Conservation (phyloP, 1,284 basidiomycete species). For the Veloporphyrellus conicus region DNA sequence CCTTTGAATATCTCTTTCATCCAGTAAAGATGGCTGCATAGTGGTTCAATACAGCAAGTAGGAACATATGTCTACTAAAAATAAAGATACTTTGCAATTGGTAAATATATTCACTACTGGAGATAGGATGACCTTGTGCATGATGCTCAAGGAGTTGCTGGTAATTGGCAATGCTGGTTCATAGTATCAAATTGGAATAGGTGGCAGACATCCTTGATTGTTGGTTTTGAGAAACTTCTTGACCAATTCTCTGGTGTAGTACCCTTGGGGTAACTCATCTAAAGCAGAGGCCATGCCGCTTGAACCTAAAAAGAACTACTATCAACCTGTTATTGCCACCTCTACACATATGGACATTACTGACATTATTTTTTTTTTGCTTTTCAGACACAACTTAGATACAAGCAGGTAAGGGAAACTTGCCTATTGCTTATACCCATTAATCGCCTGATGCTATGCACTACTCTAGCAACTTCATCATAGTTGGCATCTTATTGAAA, state of each 20-base stretch:
- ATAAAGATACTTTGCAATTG: constrained; percentile 60
- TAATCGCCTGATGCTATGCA: constrained; percentile 3
- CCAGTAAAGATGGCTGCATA: constrained; percentile 7
- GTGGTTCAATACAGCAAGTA: constrained; percentile 3
- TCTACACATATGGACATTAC: constrained; percentile 41
- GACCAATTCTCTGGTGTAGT: constrained; percentile 14
- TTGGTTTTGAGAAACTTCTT: constrained; percentile 20
- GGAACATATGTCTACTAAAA: constrained; percentile 21
- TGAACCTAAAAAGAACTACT: constrained; percentile 89
- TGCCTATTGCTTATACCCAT: constrained; percentile 3
- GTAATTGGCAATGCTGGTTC: constrained; percentile 69
- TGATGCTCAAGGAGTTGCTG: constrained; percentile 29
- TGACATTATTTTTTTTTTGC: constrained; percentile 39
- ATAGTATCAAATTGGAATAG: constrained; percentile 64
- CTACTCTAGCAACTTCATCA: constrained; percentile 70
- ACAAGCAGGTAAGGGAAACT: constrained; percentile 61
- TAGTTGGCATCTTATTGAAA: constrained; percentile 74
- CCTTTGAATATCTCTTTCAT: constrained; percentile 19
- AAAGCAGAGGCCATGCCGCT: constrained; percentile 91
- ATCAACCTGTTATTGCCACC: constrained; percentile 53
- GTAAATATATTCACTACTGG: constrained; percentile 41
- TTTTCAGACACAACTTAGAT: constrained; percentile 68
- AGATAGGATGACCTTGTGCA: constrained; percentile 30
- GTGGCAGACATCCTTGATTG: constrained; percentile 80
- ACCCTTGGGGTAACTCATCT: constrained; percentile 30